phyloP scores from a whole-genome alignment of 2,329 filamentous ascomycete species.

The Cladosporium phlei region DNA sequence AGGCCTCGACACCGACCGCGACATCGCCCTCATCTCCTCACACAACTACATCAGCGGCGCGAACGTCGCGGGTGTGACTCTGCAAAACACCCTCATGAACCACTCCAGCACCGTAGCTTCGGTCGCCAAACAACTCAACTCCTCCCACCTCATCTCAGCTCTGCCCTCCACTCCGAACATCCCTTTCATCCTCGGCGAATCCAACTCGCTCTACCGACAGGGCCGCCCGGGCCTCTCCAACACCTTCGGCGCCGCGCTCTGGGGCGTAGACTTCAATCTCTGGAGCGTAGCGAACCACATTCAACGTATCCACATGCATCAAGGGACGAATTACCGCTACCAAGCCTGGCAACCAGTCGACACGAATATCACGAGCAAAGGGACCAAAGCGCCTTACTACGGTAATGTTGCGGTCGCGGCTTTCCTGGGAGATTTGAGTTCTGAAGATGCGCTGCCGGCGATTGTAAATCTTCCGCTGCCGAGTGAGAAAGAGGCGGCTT shows the following conservation, averaged over 20 bases:
- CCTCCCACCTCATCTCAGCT: neutral
- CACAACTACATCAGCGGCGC: conserved; percentile 64
- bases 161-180: conserved; percentile 24
- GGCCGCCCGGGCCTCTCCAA: conserved; percentile 53
- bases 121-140: neutral
- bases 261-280: conserved; percentile 60
- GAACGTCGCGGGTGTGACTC: conserved; percentile 55
- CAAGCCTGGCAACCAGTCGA: conserved; percentile 56
- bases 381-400: conserved; percentile 62
- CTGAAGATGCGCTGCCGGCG: conserved; percentile 28
- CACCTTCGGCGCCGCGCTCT: conserved; percentile 61
- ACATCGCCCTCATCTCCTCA: conserved; percentile 52
- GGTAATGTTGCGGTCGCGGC: conserved; percentile 56
- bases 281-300: conserved; percentile 47
- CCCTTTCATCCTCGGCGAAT: conserved; percentile 57
- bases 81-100: conserved; percentile 60
- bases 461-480: conserved; percentile 47
- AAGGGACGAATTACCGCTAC: conserved; percentile 60
- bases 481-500: conserved; percentile 46
- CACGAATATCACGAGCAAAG: conserved; percentile 46
- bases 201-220: conserved; percentile 59
- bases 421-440: conserved; percentile 45
- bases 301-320: conserved; percentile 57
- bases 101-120: conserved; percentile 48
- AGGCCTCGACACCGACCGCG: conserved; percentile 47